Conservation (phyloP, 2,329 filamentous ascomycete species). For the Biscogniauxia sp. region DNA sequence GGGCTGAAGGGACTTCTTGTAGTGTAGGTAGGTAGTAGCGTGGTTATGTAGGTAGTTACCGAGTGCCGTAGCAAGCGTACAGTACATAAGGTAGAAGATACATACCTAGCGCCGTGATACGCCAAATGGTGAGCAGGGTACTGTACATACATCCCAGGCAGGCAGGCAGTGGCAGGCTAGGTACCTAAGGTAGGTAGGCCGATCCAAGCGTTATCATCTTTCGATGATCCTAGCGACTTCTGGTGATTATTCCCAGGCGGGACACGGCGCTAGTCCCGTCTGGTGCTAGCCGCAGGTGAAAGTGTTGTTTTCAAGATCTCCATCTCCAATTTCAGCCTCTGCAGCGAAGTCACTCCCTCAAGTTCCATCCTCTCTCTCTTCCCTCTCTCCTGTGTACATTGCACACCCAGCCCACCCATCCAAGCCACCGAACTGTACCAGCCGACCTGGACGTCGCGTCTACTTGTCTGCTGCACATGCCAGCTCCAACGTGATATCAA, state of each 20-base stretch:
- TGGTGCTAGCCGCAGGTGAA: background rate
- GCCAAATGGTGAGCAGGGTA: no score
- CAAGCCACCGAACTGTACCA: background rate
- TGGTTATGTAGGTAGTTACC: no score
- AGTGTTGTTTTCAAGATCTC: constrained; percentile 19
- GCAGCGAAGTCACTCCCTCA: constrained; percentile 5
- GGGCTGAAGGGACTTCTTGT: no score
- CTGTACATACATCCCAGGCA: no score
- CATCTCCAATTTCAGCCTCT: constrained; percentile 34
- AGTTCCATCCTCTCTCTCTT: constrained; percentile 13
- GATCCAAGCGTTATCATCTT: background rate
- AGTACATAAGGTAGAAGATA: no score
- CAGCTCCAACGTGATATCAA: background rate
- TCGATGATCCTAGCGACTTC: constrained; percentile 5
- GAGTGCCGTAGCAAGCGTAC: no score
- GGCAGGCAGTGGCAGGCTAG: no score
- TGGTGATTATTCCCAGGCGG: background rate
- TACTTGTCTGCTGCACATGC: background rate
- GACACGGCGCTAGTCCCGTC: background rate
- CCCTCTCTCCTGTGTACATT: constrained; percentile 11
- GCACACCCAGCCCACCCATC: constrained; percentile 1
- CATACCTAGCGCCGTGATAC: no score
- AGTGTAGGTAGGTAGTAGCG: no score
- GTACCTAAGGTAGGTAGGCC: background rate
- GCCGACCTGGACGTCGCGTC: background rate